phyloP scores from a whole-genome alignment of 371 early-diverging fungal genomes.

The Sporodiniella umbellata region DNA sequence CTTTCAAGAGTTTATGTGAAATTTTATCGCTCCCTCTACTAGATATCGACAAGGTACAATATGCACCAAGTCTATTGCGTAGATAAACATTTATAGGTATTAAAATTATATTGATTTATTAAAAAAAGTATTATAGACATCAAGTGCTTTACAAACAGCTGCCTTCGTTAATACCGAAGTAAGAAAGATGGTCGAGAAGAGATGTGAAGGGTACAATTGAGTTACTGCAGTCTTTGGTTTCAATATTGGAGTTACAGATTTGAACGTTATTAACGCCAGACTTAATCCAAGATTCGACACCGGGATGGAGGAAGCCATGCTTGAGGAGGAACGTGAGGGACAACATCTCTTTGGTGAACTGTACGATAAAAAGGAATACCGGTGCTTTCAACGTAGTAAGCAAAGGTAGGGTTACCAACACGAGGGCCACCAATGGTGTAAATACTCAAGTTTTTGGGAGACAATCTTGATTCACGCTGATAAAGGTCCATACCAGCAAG shows the following conservation, averaged over 20 bases:
- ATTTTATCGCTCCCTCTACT: too few species aligned
- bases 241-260: slow-evolving; percentile 12
- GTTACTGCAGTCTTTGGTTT: slow-evolving; percentile 14
- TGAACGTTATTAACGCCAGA: slow-evolving; percentile 1
- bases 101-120: background rate
- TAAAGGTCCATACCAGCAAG: slow-evolving; percentile 25
- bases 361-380: slow-evolving; percentile 33
- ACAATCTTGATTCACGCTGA: slow-evolving; percentile 13
- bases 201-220: slow-evolving; percentile 23
- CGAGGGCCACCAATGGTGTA: slow-evolving; percentile 45
- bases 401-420: slow-evolving; percentile 47
- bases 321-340: slow-evolving; percentile 50
- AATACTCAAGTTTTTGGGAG: slow-evolving; percentile 8
- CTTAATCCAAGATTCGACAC: slow-evolving; percentile 45
- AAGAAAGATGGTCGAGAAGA: slow-evolving; percentile 18
- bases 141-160: slow-evolving; percentile 1
- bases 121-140: background rate
- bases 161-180: slow-evolving; percentile 7
- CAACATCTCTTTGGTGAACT: slow-evolving; percentile 44
- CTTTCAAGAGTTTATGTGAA: too few species aligned
- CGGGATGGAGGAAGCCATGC: slow-evolving; percentile 42
- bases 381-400: slow-evolving; percentile 26
- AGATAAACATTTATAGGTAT: background rate
- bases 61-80: too few species aligned
- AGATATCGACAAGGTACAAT: too few species aligned